Evolutionary conservation across 2,329 filamentous ascomycete genomes (phyloP).

Genomic region (Coniochaeta sp.): DNA sequence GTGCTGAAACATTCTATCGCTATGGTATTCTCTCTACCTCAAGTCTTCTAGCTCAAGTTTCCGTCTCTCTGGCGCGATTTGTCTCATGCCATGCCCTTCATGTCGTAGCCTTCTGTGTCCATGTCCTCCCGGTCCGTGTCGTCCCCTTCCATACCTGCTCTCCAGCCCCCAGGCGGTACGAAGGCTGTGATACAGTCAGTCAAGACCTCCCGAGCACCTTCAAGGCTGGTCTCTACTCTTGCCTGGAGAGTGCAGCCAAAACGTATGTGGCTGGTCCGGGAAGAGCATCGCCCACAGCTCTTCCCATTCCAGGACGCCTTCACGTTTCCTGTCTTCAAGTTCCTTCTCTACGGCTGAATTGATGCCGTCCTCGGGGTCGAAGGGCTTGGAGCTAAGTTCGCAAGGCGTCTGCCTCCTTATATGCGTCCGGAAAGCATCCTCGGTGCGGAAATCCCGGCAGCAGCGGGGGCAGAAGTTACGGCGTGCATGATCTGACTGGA

Average conservation of each 20-base stretch:
- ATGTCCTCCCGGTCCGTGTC: background rate
- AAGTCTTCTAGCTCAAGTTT: no score
- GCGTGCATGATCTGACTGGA: background rate
- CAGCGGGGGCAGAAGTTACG: background rate
- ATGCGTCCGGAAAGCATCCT: background rate
- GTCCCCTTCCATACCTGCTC: background rate
- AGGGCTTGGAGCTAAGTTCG: background rate
- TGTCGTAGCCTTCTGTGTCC: no score
- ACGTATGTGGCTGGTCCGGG: background rate
- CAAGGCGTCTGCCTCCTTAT: background rate
- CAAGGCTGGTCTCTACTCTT: background rate
- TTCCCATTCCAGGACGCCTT: background rate
- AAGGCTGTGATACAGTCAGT: background rate
- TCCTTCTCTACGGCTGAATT: background rate
- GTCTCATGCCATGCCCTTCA: no score
- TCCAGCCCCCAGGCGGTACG: background rate
- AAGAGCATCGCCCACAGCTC: background rate
- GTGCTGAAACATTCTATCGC: no score
- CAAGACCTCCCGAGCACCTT: background rate
- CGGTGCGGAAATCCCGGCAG: background rate
- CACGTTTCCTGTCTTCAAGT: background rate
- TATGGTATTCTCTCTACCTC: no score
- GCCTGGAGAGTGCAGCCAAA: background rate
- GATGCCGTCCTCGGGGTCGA: background rate
- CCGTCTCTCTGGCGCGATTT: no score